Evolutionary conservation across 2,329 filamentous ascomycete species (phyloP), one percentile per base, ranked within the genome.

Genomic region (Aspergillus candidus): DNA sequence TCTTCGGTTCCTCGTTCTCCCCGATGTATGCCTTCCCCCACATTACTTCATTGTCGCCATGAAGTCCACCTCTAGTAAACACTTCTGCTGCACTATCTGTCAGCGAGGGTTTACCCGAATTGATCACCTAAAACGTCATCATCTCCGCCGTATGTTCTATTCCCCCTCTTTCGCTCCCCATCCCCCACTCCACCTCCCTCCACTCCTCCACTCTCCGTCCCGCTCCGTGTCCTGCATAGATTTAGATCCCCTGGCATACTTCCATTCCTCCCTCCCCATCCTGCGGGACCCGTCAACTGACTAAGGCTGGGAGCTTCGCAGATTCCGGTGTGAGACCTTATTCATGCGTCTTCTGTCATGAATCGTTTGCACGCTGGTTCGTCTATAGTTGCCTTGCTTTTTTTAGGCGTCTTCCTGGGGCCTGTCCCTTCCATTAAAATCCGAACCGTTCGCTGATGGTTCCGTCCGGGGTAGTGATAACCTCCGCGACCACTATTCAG

Each of bases 281-380:
- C 22, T 8, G 22, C 22, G 2, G 22, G 22, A 27, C 2, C 22
- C 7, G 8, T 55, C 34, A 53, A 31, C 40, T 35, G 30, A 39
- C 32, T 13, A 27, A 7, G 22, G 22, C 22, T 27, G 22, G 8
- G 22, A 27, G 17, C 35, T 43, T 32, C 12, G 37, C 53, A 73
- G 70, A 73, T 59, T 69, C 71, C 32, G 71, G 71, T 29, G 55
- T 71, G n/a, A 72, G 70, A 47, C 70, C 71, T 6, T 73, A 72
- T 51, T 66, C 68, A 1, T 73, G 71, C 48, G 47, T 71, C 14
- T 73, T 73, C 47, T 73, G 71, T 54, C 61, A 55, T 48, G 66
- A 70, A 40, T 59, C 69, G 2, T 73, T 73, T 55, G 68, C 71
- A 11, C 67, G 69, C 14, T 71, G 69, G 71, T 66, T 56, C 53